Base-by-base conservation (phyloP, 2,329 filamentous ascomycete species). In the Paramyrothecium roridum region DNA sequence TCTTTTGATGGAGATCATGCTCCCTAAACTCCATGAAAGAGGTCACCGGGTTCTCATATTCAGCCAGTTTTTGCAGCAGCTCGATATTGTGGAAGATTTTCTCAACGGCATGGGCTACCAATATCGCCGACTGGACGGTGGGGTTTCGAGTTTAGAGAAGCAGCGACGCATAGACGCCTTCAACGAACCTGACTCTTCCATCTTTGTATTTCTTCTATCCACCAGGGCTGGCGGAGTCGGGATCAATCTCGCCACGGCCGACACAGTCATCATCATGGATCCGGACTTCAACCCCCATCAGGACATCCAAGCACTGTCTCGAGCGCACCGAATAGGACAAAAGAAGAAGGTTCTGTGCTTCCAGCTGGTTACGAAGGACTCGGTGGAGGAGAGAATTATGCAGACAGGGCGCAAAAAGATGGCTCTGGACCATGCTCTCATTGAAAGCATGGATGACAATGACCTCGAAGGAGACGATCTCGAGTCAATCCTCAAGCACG, bases 211-310 rank as follows among this genome's bases (percentile, higher is more conserved):
- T 72, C 74, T 99, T 19, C 80, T 99, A 0, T 98, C 93, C 0
- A 99, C 96, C 3, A 87, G 95, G 59, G 93, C 96, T 19, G 95
- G 95, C 53, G 95, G 96, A 65, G 93, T 99, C 0, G 96, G 95
- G 17, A 99, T 99, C 77, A 99, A 99, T 67, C 80, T 99, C 54
- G 95, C 95, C 0, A 96, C 93, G 8, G 95, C 95, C 3, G 95
- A 99, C 67, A 99, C 95, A 0, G 96, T 99, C 58, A 97, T 99
- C 61, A 97, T 99, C 61, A 85, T 98, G 61, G 93, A 99, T 64
- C 91, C 91, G 0, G 95, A 99, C 67, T 98, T 96, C 78, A 99
- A 99, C 59, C 95, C 95, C 1, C 95, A 99, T 67, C 95, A 99
- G 72, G 96, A 99, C 66, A 89, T 99, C 45, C 95, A 99, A 70